Evolutionary conservation across 192 early-diverging fungal genomes (phyloP), one percentile per base, ranked within the genome.

Genomic region (Entrophospora sp.): DNA sequence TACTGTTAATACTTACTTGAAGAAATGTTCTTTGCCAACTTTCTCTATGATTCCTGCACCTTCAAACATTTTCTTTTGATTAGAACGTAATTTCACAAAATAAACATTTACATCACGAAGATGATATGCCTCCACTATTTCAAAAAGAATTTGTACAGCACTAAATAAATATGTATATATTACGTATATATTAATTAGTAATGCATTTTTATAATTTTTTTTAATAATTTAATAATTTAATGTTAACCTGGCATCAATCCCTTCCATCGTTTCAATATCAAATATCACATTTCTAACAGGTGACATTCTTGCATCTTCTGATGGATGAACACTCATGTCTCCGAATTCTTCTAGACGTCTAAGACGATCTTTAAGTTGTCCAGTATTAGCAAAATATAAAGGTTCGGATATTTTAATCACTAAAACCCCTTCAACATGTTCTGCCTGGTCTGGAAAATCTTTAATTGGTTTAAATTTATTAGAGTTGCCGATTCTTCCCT

Each of bases 361-460:
- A 32, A 99, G 76, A 14, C 95, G 79, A 57, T 97, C 97, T 73
- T 94, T 93, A 44, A 99, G 79, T 77, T 98, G 94, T 3, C 95
- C 95, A 27, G 89, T 89, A 69, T 99, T 99, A 45, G 95, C 95
- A 83, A 99, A 99, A 72, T 91, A 98, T 46, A 99, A 74, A 4
- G 89, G 89, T 68, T 99, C 97, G 61, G 95, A 90, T 18, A 99
- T 82, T 34, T 89, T 84, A 44, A 99, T 84, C 63, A 99, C 85
- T 30, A 99, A 72, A 12, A 87, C 86, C 16, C 90, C 93, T 55
- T 92, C 87, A 24, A 95, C 77, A 28, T 88, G 85, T 59, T 91
- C 85, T 5, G 92, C 82, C 38, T 73, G 71, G 22, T 83, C 73
- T 20, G 78, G 82, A 10, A 75, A 79, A 60, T 79, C 82, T 60